Percentiles rank a stretch among this genome's conserved stretches.
These are phyloP conservation scores for Fusarium continuum DNA, from an alignment of 2,329 filamentous ascomycete species.

Conservation along the genomic window DNA sequence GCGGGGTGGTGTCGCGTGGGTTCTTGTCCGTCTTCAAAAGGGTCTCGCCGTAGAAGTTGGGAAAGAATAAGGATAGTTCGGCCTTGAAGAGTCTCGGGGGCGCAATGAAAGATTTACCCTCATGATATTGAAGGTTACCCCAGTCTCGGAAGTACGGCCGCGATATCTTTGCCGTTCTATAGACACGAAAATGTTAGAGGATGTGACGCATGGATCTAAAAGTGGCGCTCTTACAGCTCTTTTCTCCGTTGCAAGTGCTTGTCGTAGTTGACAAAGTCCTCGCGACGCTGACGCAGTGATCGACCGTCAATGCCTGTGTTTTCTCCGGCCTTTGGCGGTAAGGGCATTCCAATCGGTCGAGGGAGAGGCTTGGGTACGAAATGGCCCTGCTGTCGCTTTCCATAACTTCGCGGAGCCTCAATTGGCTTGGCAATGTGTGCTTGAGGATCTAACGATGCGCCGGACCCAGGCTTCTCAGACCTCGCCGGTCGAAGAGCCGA, in stretches of 20 bases:
- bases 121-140: slow-evolving; percentile 81
- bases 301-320: slow-evolving; percentile 82
- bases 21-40: slow-evolving; percentile 65
- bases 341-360: slow-evolving; percentile 82
- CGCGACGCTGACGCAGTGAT: slow-evolving; percentile 71
- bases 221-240: slow-evolving; percentile 67
- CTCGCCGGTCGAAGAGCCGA: slow-evolving; percentile 50
- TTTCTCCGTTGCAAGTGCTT: slow-evolving; percentile 82
- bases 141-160: slow-evolving; percentile 97
- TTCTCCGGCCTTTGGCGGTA: slow-evolving; percentile 78
- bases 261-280: slow-evolving; percentile 86
- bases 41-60: slow-evolving; percentile 86
- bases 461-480: slow-evolving; percentile 49
- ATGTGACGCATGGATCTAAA: not conserved
- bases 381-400: slow-evolving; percentile 59
- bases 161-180: slow-evolving; percentile 76
- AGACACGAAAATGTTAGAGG: slow-evolving; percentile 4
- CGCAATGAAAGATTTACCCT: slow-evolving; percentile 91
- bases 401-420: slow-evolving; percentile 68
- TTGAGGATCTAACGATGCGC: slow-evolving; percentile 51
- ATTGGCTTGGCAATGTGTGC: slow-evolving; percentile 57
- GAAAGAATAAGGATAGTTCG: slow-evolving; percentile 89
- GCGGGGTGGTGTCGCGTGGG: slow-evolving; percentile 75
- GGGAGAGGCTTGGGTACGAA: slow-evolving; percentile 69
- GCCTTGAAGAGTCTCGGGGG: slow-evolving; percentile 85